phyloP scores from a whole-genome alignment of 1,284 basidiomycete species.

The Afroboletus lepidellus region DNA sequence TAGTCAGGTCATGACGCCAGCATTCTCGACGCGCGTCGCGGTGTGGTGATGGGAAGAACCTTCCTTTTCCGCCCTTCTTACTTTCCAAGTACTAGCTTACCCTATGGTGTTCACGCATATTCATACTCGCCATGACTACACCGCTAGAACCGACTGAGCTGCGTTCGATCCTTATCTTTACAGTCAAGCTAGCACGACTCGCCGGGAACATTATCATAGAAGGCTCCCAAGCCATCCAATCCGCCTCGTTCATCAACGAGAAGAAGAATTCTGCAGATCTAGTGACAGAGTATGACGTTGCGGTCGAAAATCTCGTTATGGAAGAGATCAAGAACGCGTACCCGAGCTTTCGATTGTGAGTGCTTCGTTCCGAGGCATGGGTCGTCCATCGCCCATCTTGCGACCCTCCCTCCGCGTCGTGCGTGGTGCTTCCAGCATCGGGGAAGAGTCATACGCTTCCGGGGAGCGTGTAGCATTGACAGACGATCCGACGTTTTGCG shows the following conservation, averaged over 20 bases:
- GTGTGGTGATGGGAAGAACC: constrained; percentile 27
- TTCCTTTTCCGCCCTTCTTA: constrained; percentile 26
- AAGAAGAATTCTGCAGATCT: constrained; percentile 92
- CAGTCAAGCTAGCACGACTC: constrained; percentile 65
- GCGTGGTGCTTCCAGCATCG: constrained; percentile 59
- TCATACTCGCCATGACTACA: neutral
- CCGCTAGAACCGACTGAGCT: constrained; percentile 36
- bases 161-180: constrained; percentile 67
- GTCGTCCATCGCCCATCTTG: neutral
- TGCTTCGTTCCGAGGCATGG: constrained; percentile 17
- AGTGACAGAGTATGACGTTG: constrained; percentile 94
- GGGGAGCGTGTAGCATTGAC: constrained; percentile 73
- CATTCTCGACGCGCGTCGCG: constrained; percentile 32
- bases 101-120: neutral
- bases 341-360: constrained; percentile 82
- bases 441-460: constrained; percentile 85
- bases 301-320: constrained; percentile 85
- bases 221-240: constrained; percentile 71
- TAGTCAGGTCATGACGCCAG: constrained; percentile 5
- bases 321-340: constrained; percentile 64
- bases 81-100: too few relatives aligned
- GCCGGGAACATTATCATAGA: constrained; percentile 69
- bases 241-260: constrained; percentile 59
- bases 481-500: constrained; percentile 88
- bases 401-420: neutral